These are phyloP conservation scores for Annulohypoxylon nitens DNA, from an alignment of 495 filamentous ascomycete genomes.

Conservation along the genomic window DNA sequence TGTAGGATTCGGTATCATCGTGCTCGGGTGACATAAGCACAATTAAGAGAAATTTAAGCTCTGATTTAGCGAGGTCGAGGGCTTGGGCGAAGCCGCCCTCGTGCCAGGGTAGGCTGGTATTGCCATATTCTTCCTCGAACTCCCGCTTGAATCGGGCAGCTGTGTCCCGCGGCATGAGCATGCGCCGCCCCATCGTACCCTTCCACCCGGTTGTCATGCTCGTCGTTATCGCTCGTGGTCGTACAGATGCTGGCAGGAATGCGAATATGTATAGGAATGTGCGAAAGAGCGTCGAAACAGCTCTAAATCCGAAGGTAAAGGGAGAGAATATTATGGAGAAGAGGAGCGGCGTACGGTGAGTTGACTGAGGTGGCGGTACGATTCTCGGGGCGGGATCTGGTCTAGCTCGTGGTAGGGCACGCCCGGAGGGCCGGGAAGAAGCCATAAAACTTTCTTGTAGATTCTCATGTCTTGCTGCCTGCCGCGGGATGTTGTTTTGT, in stretches of 20 bases:
- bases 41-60: conserved; percentile 90
- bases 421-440: conserved; percentile 51
- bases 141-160: conserved; percentile 89
- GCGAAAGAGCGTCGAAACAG: conserved; percentile 75
- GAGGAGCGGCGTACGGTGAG: conserved; percentile 77
- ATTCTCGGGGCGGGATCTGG: conserved; percentile 82
- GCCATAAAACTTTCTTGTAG: conserved; percentile 70
- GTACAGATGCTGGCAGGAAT: conserved; percentile 58
- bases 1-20: conserved; percentile 88
- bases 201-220: conserved; percentile 68
- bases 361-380: conserved; percentile 76
- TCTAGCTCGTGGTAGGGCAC: conserved; percentile 43
- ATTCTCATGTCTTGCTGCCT: conserved; percentile 74
- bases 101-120: conserved; percentile 75
- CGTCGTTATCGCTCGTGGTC: conserved; percentile 73
- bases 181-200: conserved; percentile 75
- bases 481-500: conserved; percentile 67
- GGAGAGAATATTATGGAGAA: conserved; percentile 84
- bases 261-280: conserved; percentile 82
- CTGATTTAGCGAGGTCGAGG: conserved; percentile 85
- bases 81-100: conserved; percentile 92
- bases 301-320: conserved; percentile 79
- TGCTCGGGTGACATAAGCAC: conserved; percentile 91
- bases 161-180: conserved; percentile 85
- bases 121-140: conserved; percentile 93